These are phyloP conservation scores for Peronospora farinosa DNA, from an alignment of 352 stramenopile species.

Conservation along the genomic window DNA sequence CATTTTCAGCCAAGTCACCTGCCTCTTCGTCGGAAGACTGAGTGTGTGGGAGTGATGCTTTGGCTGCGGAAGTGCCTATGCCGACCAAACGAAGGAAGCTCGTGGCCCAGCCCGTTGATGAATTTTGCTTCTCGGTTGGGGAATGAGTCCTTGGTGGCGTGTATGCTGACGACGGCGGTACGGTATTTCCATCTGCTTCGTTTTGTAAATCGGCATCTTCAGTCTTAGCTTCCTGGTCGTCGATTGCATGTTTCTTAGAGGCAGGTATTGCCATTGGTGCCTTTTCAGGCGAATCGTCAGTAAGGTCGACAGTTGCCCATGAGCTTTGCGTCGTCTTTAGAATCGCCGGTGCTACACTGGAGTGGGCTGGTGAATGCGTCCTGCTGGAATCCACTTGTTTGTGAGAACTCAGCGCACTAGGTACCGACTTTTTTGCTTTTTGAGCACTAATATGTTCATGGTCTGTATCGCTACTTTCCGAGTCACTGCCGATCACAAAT, in stretches of 20 bases:
- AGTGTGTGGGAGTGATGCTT: not conserved
- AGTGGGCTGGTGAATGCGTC: not conserved
- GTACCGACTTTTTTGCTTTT: constrained; percentile 4
- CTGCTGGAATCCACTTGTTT: not conserved
- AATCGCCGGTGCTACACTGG: constrained; percentile 3
- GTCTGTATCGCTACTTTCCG: constrained; percentile 40
- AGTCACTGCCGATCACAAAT: constrained; percentile 44
- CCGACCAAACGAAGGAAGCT: constrained; percentile 13
- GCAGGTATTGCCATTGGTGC: not conserved
- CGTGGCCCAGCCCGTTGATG: constrained; percentile 5
- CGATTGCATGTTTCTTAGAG: not conserved
- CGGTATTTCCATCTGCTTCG: not conserved
- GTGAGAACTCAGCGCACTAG: constrained; percentile 2
- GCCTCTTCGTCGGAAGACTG: constrained; percentile 5
- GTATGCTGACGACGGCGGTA: not conserved
- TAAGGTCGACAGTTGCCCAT: constrained; percentile 17
- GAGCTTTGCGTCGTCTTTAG: constrained; percentile 6
- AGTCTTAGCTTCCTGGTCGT: not conserved
- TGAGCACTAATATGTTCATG: constrained; percentile 9
- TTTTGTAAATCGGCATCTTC: constrained; percentile 2
- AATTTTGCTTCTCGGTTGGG: constrained; percentile 7
- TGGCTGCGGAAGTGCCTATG: constrained; percentile 1
- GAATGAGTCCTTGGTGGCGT: constrained; percentile 1
- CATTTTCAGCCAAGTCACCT: constrained; percentile 7
- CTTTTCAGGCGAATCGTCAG: constrained; percentile 9